Evolutionary conservation across 164 flowering plant genomes (phyloP), one percentile per base, ranked within the genome.

Genomic region (Buxus sempervirens): DNA sequence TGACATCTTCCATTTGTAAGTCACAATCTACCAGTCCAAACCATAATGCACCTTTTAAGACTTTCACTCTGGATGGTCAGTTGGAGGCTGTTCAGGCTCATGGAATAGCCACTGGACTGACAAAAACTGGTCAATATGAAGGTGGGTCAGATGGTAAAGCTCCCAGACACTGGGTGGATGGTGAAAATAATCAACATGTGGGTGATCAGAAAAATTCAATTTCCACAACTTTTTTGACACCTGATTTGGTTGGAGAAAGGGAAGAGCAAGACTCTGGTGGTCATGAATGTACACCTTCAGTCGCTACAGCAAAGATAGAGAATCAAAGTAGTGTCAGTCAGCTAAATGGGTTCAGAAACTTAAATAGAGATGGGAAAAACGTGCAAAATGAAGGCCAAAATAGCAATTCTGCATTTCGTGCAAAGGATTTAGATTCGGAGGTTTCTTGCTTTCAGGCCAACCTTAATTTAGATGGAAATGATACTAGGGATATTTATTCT

Each of bases 391-490:
- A 81, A 66, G 79, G 56, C 70, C 79, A 73, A 69, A 69, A 61
- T 67, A 76, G 65, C 58, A 55, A 27, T 75, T 73, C 78, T 22
- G 75, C 65, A 27, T n/a, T 64, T 38, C 74, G 68, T 23, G 67
- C 67, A 27, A 86, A 84, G 76, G 79, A 73, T 42, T 73, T 84
- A 70, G 93, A 86, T 71, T 82, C 81, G n/a, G 92, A 84, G 71
- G 86, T 82, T 25, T 88, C 90, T 65, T 72, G 80, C 71, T 74
- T 80, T 72, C 84, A 71, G 49, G 66, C 76, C 67, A 78, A 70
- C 57, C 32, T 59, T 70, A 79, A 75, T 26, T 54, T 81, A 68
- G 85, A 82, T 73, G 86, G 78, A 66, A 78, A 76, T 71, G 78
- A 71, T 72, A 81, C 77, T 27, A 76, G 71, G 65, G 77, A 75